Percentiles rank a stretch among this genome's conserved stretches.
Evolutionary conservation across 176 grass and related monocot genomes (phyloP).

Genomic region (Carex parvula): DNA sequence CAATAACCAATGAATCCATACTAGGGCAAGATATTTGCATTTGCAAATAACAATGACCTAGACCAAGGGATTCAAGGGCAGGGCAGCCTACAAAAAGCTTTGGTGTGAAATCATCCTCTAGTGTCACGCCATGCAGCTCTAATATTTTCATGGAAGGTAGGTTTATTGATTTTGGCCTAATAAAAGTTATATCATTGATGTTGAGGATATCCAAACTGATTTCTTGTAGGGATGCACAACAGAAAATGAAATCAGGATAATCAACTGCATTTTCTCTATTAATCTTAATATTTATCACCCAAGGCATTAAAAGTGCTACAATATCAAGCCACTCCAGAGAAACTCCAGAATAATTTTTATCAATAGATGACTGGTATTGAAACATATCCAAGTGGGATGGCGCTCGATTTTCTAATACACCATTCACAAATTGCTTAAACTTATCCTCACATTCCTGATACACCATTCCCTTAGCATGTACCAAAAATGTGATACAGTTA

Average conservation of each 20-base stretch:
- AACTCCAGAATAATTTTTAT: neutral
- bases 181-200: neutral
- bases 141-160: neutral
- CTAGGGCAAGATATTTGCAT: slow-evolving; percentile 6
- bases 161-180: neutral
- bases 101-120: neutral
- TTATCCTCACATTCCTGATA: neutral
- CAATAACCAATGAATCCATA: neutral
- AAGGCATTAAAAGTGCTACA: neutral
- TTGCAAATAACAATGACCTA: neutral
- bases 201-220: neutral
- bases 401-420: neutral
- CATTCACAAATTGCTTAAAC: neutral
- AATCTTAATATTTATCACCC: neutral
- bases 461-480: neutral
- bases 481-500: no score
- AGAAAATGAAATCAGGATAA: neutral
- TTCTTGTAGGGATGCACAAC: neutral
- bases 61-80: neutral
- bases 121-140: neutral
- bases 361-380: neutral
- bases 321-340: neutral
- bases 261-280: neutral
- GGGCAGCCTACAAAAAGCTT: slow-evolving; percentile 1
- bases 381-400: neutral